Evolutionary conservation across 495 filamentous ascomycete genomes (phyloP).

Genomic region (Talaromyces thailandensis): DNA sequence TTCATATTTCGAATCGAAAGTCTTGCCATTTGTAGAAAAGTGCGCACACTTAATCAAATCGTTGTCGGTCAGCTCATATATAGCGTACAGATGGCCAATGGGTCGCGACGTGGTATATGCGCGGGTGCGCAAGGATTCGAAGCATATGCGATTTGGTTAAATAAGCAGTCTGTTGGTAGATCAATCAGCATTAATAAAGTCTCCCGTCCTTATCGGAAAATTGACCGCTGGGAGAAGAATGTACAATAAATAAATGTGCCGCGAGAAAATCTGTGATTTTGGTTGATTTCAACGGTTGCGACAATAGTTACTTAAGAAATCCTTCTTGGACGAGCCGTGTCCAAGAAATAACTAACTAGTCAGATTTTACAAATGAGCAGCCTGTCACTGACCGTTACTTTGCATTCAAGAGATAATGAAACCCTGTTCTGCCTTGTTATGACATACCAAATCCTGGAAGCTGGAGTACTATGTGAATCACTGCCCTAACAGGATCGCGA

Average conservation of each 20-base stretch:
- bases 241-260: background rate
- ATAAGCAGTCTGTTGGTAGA: background rate
- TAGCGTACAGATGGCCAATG: background rate
- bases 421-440: background rate
- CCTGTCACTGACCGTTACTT: background rate
- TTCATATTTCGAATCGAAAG: background rate
- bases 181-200: background rate
- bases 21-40: background rate
- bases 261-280: background rate
- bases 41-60: background rate
- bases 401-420: background rate
- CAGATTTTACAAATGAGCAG: background rate
- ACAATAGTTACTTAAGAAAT: background rate
- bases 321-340: background rate
- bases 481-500: background rate
- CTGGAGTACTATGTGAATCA: background rate
- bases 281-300: background rate
- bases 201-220: background rate
- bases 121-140: background rate
- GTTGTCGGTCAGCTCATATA: background rate
- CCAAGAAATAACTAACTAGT: background rate
- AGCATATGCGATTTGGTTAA: background rate
- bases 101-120: background rate
- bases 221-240: background rate
- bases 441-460: background rate